phyloP scores from a whole-genome alignment of 176 grass and related monocot genomes.

The Oryza nivara region DNA sequence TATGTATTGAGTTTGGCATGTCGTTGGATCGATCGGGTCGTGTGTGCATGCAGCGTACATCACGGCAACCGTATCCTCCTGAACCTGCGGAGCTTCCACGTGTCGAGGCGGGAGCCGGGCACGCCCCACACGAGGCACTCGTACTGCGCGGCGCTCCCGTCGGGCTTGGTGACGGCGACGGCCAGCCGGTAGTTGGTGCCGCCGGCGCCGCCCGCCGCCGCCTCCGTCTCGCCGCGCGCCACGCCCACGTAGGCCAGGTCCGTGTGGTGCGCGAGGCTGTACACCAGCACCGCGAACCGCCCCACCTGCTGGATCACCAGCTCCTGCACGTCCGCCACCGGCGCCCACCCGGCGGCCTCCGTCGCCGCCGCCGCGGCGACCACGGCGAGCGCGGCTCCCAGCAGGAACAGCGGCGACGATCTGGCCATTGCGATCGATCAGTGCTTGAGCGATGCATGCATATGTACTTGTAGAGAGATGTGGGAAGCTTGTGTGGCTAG shows the following conservation, averaged over 20 bases:
- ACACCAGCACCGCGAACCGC: slow-evolving; percentile 45
- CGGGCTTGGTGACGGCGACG: not conserved
- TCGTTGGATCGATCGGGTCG: too few species aligned
- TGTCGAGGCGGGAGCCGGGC: slow-evolving; percentile 28
- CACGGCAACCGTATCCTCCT: slow-evolving; percentile 1
- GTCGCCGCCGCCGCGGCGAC: not conserved
- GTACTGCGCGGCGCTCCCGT: slow-evolving; percentile 10
- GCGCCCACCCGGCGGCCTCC: slow-evolving; percentile 7
- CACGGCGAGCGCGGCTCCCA: not conserved
- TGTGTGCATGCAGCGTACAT: too few species aligned
- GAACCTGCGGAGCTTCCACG: slow-evolving; percentile 45
- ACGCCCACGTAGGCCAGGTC: slow-evolving; percentile 29
- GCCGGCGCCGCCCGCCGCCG: slow-evolving; percentile 31
- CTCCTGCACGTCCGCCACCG: not conserved
- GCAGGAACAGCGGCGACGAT: not conserved
- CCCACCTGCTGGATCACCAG: slow-evolving; percentile 37
- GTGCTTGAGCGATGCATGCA: too few species aligned
- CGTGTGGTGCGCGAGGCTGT: slow-evolving; percentile 24
- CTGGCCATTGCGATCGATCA: not conserved
- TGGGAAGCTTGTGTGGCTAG: too few species aligned
- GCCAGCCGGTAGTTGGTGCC: slow-evolving; percentile 45
- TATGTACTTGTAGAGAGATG: too few species aligned
- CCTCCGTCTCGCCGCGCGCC: slow-evolving; percentile 27
- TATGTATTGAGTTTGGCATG: too few species aligned
- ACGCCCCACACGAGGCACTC: slow-evolving; percentile 47